Evolutionary conservation across 805 yeast genomes (phyloP), one percentile per base, ranked within the genome.

Genomic region (Myxozyma udenii): DNA sequence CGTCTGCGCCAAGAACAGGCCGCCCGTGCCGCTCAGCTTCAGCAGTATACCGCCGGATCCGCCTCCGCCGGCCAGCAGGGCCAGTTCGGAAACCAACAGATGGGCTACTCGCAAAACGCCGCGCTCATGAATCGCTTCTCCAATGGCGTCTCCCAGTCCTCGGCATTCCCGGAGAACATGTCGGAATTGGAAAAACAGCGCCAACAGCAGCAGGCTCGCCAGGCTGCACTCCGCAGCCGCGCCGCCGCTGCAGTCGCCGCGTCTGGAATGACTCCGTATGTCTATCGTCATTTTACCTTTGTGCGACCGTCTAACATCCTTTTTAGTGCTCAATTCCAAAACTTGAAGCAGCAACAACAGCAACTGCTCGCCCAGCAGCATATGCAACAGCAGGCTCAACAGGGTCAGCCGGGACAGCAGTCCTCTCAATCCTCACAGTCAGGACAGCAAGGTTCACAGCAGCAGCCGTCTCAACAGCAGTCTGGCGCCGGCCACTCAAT

Each of bases 1-100:
- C 77, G 79, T 0, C 68, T 74, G 46, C 68, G 73, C 22, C 79
- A 75, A 49, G 76, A 74, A 33, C 69, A 68, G 47, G 69, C 68
- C 14, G 72, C 69, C 42, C 67, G 71, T 39, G 66, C 66, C 25
- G 72, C 73, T 1, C 74, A 71, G 44, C 58, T 64, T 25, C 67
- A 64, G 48, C 66, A 64, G 45, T 64, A 65, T 65, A 36, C 63
- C 67, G 51, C 67, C 68, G 54, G 65, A 66, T 26, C 40, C 44
- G 52, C 47, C 11, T 44, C 53, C 11, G 41, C 41, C 14, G 56
- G 56, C 9, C 58, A 50, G 5, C 55, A 51, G 19, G 62, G 62
- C 43, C 64, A 54, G 51, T 48, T 55, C 44, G 45, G 52, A 16
- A 46, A 40, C n/a, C 61, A 55, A 1, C 44, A 39, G 39, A 44